Evolutionary conservation across 495 filamentous ascomycete genomes (phyloP), one percentile per base, ranked within the genome.

Genomic region (Penicillium paxilli): DNA sequence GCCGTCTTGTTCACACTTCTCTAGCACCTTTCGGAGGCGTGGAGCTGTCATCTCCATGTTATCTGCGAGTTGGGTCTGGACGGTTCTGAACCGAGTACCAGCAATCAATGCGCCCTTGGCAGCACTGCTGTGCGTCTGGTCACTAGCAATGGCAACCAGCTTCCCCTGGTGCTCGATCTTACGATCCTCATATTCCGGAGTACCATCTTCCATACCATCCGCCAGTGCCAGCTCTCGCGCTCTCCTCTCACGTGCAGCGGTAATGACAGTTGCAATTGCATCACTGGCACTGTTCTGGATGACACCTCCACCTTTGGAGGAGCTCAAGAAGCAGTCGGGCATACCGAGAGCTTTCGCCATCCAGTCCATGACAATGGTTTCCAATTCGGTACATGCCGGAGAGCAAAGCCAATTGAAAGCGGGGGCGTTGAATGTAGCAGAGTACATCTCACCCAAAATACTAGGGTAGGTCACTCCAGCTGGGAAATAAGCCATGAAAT

Each of bases 361-460:
- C 93, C 93, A 98, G 71, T 97, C 94, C 56, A 98, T 80, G 26
- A 96, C 88, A 41, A 96, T 84, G 0, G 94, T 97, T 75, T 98
- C 94, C 40, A 98, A 80, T 66, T 98, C 94, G 4, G 94, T 98
- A n/a, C 94, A 86, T 17, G 89, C 94, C 1, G 94, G 94, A 3
- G 87, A 91, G 69, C 93, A 97, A 44, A 97, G 83, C 94, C 94
- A 98, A 71, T 97, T 97, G 80, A 98, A 98, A 8, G 90, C 90
- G 10, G 94, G 91, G 3, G 89, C 89, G 7, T 84, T 92, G 66
- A 98, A 91, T 4, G 92, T 88, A 1, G 90, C 83, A 3, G 83
- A 88, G 74, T 96, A 98, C 69, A 98, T 85, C 71, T 98, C 94
- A 4, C 92, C 94, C 3, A 98, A 84, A 66, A 97, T 90, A 41